phyloP scores from a whole-genome alignment of 768 basidiomycete genomes.

The Clitopilus passeckerianus region DNA sequence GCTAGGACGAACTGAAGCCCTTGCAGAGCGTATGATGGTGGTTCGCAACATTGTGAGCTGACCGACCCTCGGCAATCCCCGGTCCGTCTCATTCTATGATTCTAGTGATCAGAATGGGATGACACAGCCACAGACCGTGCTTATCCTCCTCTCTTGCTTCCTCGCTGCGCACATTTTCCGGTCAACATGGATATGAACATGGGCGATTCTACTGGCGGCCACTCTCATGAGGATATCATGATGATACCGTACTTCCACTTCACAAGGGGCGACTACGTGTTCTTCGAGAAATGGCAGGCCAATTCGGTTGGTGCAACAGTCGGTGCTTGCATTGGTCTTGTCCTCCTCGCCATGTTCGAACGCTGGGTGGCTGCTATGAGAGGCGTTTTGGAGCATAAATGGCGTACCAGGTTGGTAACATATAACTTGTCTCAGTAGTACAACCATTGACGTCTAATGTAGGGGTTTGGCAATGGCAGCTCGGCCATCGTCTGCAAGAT shows the following conservation, averaged over 20 bases:
- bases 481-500: not conserved
- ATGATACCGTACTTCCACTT: slow-evolving; percentile 76
- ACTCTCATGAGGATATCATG: slow-evolving; percentile 17
- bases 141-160: not conserved
- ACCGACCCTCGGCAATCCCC: slow-evolving; percentile 5
- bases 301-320: slow-evolving; percentile 63
- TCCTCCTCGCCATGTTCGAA: slow-evolving; percentile 65
- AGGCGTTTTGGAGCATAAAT: slow-evolving; percentile 45
- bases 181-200: slow-evolving; percentile 7
- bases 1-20: slow-evolving; percentile 13
- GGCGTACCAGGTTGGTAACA: slow-evolving; percentile 49
- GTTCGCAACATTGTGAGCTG: slow-evolving; percentile 21
- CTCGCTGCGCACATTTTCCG: not conserved
- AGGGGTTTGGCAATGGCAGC: slow-evolving; percentile 11
- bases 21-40: slow-evolving; percentile 17
- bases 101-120: not conserved
- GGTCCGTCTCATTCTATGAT: not conserved
- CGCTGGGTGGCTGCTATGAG: slow-evolving; percentile 61
- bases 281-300: slow-evolving; percentile 68
- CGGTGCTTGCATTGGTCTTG: slow-evolving; percentile 70
- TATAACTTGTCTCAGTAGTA: not conserved
- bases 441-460: not conserved
- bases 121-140: not conserved
- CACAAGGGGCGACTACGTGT: slow-evolving; percentile 53
- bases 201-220: slow-evolving; percentile 1